Evolutionary conservation across 2,329 filamentous ascomycete species (phyloP), one percentile per base, ranked within the genome.

Genomic region (Colletotrichum tropicale): DNA sequence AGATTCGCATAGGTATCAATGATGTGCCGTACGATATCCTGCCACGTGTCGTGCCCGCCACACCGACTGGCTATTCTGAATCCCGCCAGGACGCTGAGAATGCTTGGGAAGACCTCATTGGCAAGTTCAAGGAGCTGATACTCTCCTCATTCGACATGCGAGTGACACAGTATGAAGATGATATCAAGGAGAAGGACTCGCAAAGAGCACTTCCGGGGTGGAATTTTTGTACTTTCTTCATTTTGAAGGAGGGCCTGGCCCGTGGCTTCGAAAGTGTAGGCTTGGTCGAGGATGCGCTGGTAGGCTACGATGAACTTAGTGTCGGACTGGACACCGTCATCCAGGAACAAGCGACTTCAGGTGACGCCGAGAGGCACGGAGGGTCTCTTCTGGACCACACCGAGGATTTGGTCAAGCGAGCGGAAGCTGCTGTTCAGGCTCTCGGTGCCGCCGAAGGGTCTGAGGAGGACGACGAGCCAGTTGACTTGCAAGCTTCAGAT

Each of bases 141-240:
- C 87, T 99, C 30, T 91, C 92, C 8, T 98, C 96, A 2, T 99
- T 99, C 82, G 96, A 98, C 85, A 89, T 93, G 79, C 92, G 97
- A 10, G 97, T 99, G 2, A 93, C 91, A 24, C 96, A 98, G 81
- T 99, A 99, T 83, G 97, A 99, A 84, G 96, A 98, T 75, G 97
- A 99, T 79, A 98, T 99, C 79, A 94, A 95, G 77, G 97, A 98
- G 83, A 97, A 96, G 81, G 96, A 98, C 80, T 91, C 93, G 1
- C 96, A 98, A 83, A 91, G 96, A 62, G 93, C 89, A 38, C 86
- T 99, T 21, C 97, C 97, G 0, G 97, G 97, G 1, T 99, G 97
- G 97, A 99, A 99, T 82, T 99, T 99, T 82, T 98, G 97, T 85
- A 99, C 97, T 0, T 99, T 99, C 83, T 99, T 99, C 83, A 96